Conservation (phyloP, 805 yeast genomes). For the Debaryomyces hansenii region DNA sequence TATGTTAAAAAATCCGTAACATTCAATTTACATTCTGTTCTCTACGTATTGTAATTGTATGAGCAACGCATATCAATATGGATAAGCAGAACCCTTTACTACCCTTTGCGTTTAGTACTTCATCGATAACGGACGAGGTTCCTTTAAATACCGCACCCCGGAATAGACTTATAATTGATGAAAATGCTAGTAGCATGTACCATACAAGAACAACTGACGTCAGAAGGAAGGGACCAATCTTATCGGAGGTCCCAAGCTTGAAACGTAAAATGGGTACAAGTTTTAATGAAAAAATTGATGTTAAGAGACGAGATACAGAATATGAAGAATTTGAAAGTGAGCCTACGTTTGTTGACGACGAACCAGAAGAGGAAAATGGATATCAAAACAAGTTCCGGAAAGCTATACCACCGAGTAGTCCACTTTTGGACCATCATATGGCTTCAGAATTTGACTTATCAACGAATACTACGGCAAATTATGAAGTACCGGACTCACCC, state of each 20-base stretch:
- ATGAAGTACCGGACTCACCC: constrained; percentile 29
- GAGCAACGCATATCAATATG: constrained; percentile 11
- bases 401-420: constrained; percentile 35
- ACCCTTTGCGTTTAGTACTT: constrained; percentile 50
- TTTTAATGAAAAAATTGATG: constrained; percentile 42
- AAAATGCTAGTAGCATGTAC: constrained; percentile 45
- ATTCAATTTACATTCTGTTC: too few species aligned
- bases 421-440: constrained; percentile 35
- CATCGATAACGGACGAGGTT: constrained; percentile 30
- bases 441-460: constrained; percentile 31
- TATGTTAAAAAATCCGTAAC: too few species aligned
- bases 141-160: constrained; percentile 42
- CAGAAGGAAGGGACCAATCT: constrained; percentile 15
- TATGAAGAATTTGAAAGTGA: constrained; percentile 16
- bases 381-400: constrained; percentile 2
- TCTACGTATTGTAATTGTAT: too few species aligned
- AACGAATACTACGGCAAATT: constrained; percentile 17
- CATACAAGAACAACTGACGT: constrained; percentile 3
- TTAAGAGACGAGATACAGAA: constrained; percentile 32
- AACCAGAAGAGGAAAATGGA: constrained; percentile 13
- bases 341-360: constrained; percentile 9
- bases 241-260: constrained; percentile 28
- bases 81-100: constrained; percentile 40
- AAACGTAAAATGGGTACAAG: constrained; percentile 45
- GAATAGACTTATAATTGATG: constrained; percentile 38